Base-by-base conservation (phyloP, 2,329 filamentous ascomycete species). In the Neopestalotiopsis sp. region DNA sequence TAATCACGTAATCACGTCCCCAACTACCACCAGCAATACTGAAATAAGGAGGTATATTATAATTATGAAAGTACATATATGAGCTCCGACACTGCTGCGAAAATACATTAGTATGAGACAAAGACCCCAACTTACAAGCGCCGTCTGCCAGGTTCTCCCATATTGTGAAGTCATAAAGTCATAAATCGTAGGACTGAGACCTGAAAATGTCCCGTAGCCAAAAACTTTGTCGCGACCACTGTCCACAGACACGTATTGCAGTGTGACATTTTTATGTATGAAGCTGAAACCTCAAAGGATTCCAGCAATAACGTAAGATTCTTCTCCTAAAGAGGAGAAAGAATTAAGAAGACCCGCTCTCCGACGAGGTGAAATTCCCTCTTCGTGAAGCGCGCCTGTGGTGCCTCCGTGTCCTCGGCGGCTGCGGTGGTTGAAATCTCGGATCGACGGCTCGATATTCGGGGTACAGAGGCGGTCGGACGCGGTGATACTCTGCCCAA, bases 401-500 rank as follows among this genome's bases (percentile, higher is more conserved):
- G n/a, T 24, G 5, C 17, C 45, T 17, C 45, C 45, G 45, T 4
- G 45, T 17, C n/a, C 45, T 20, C 45, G 17, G 17, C 45, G 45
- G 17, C 17, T 7, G 17, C 17, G 45, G 45, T 17, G 34, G 17
- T 20, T 53, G 45, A 53, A n/a, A 53, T 9, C 20, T 14, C 59
- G 59, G 59, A 40, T 34, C 59, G n/a, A 62, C 59, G 17, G 59
- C 59, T 34, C 30, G 6, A 20, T 62, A 62, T 14, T 20, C 10
- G n/a, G 59, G 59, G 28, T 14, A n/a, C 30, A 38, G n/a, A 6
- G 59, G 59, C 4, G 59, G 59, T 20, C 59, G 59, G 32, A 62
- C 59, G 9, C 59, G 59, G 20, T 62, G 34, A 12, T 62, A 62
- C 5, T 38, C 12, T 34, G 59, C 17, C 59, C 59, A 62, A 32